phyloP scores from a whole-genome alignment of 192 early-diverging fungal species.

The Radiomyces spectabilis region DNA sequence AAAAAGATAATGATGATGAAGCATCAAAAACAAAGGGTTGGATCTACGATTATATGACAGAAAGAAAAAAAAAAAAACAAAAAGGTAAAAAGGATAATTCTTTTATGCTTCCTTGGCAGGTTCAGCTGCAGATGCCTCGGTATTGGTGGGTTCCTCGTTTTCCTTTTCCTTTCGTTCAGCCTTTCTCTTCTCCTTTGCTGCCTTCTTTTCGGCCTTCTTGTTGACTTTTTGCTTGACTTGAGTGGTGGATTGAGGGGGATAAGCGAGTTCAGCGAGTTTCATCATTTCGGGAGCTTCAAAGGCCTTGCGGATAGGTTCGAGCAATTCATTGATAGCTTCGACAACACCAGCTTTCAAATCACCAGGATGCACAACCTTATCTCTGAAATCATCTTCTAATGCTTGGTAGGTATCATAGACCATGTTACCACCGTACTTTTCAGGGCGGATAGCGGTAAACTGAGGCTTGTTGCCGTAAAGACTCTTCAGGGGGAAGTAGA shows the following conservation, averaged over 20 bases:
- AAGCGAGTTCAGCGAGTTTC: constrained; percentile 72
- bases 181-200: constrained; percentile 49
- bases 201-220: constrained; percentile 42
- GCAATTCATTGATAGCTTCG: constrained; percentile 73
- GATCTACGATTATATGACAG: no score
- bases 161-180: constrained; percentile 16
- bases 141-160: constrained; percentile 1
- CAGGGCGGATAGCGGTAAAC: constrained; percentile 68
- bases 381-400: constrained; percentile 80
- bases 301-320: constrained; percentile 80
- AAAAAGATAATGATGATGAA: no score
- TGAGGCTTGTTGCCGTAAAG: constrained; percentile 47
- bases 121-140: no score
- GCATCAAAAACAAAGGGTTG: no score
- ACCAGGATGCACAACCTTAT: constrained; percentile 84
- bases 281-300: constrained; percentile 67
- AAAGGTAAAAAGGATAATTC: no score
- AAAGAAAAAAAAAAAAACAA: no score
- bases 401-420: constrained; percentile 61
- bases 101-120: no score
- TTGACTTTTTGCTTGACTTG: constrained; percentile 15
- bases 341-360: constrained; percentile 89
- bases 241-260: constrained; percentile 51
- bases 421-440: constrained; percentile 89
- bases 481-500: constrained; percentile 84